phyloP scores from a whole-genome alignment of 2,329 filamentous ascomycete species.

The Emergomyces pasteurianus region DNA sequence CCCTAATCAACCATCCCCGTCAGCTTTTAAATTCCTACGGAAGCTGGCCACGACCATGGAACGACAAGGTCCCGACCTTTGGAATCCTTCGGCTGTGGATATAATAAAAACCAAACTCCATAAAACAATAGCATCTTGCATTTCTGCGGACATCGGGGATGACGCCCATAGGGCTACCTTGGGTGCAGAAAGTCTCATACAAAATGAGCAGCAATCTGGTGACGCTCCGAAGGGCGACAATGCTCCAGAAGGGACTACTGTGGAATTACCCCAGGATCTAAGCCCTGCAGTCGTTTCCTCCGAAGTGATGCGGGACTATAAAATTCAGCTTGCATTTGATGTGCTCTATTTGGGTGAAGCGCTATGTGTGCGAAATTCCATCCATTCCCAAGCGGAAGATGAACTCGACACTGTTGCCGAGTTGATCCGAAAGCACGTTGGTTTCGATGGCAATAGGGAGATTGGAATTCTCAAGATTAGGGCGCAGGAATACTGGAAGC shows the following conservation, averaged over 20 bases:
- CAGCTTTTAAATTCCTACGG: constrained; percentile 59
- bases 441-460: constrained; percentile 36
- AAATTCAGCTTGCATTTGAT: constrained; percentile 29
- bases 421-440: constrained; percentile 35
- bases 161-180: not conserved
- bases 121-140: constrained; percentile 32
- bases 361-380: constrained; percentile 10
- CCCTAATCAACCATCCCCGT: constrained; percentile 67
- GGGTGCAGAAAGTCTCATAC: not conserved
- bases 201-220: not conserved
- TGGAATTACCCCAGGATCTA: not conserved
- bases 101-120: constrained; percentile 50
- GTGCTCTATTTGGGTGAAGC: constrained; percentile 21
- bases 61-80: constrained; percentile 61
- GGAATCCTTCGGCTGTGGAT: constrained; percentile 57
- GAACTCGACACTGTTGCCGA: constrained; percentile 38
- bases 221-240: not conserved
- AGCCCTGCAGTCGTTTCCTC: not conserved
- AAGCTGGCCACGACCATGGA: constrained; percentile 56
- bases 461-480: constrained; percentile 46
- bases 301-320: constrained; percentile 17
- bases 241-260: constrained; percentile 1
- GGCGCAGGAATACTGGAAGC: constrained; percentile 68
- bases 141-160: constrained; percentile 15
- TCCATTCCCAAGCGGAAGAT: constrained; percentile 13